Evolutionary conservation across 768 basidiomycete genomes (phyloP).

Genomic region (Saitozyma sp.): DNA sequence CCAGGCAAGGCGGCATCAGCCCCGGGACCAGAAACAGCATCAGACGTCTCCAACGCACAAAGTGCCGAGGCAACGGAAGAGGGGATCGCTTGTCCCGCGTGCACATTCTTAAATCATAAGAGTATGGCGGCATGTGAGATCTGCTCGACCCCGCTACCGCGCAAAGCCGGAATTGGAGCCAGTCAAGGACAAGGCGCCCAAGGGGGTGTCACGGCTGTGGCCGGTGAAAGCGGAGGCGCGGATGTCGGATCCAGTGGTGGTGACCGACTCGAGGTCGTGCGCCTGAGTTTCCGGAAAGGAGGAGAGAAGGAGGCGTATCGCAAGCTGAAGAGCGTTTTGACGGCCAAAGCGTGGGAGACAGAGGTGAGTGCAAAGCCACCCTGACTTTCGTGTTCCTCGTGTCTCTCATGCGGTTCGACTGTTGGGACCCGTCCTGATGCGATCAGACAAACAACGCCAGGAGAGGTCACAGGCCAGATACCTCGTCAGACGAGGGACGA

Average conservation of each 20-base stretch:
- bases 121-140: constrained; percentile 77
- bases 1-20: constrained; percentile 12
- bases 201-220: neutral
- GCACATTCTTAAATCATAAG: constrained; percentile 88
- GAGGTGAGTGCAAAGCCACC: constrained; percentile 1
- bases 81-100: constrained; percentile 71
- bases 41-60: neutral
- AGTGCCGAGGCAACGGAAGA: constrained; percentile 23
- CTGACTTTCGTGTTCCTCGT: neutral
- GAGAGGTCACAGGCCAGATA: neutral
- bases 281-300: constrained; percentile 86
- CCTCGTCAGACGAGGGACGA: neutral
- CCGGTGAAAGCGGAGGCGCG: neutral
- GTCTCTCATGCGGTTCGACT: neutral
- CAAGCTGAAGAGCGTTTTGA: constrained; percentile 68
- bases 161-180: constrained; percentile 3
- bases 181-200: too few species aligned
- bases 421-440: neutral
- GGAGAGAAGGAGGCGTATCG: constrained; percentile 83
- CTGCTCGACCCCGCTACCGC: constrained; percentile 68
- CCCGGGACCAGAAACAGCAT: constrained; percentile 22
- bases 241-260: neutral
- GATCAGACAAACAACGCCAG: too few species aligned
- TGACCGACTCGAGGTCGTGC: constrained; percentile 57
- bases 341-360: constrained; percentile 75